Evolutionary conservation across 352 stramenopile genomes (phyloP).

Genomic region (Phytophthora pinifolia): DNA sequence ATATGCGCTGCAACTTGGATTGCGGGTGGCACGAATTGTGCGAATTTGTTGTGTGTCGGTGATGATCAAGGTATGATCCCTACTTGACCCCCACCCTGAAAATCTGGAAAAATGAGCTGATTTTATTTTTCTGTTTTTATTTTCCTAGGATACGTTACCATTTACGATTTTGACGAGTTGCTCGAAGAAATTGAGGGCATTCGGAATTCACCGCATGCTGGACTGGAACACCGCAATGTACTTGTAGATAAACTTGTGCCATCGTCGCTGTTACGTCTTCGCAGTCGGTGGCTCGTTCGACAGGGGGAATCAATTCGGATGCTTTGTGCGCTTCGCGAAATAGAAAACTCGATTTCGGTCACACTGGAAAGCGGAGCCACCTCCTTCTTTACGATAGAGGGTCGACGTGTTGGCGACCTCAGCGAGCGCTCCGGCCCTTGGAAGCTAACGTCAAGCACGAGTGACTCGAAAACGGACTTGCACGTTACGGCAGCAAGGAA

Average conservation of each 20-base stretch:
- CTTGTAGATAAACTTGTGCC: not conserved
- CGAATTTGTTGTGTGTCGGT: slow-evolving; percentile 36
- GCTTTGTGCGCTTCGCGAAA: slow-evolving; percentile 10
- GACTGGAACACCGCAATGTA: not conserved
- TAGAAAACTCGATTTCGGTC: slow-evolving; percentile 15
- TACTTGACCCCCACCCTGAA: not conserved
- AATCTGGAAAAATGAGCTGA: too few species aligned
- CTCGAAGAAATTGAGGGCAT: slow-evolving; percentile 5
- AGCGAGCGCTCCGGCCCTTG: slow-evolving; percentile 11
- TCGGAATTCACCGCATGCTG: not conserved
- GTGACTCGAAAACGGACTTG: not conserved
- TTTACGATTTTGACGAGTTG: slow-evolving; percentile 30
- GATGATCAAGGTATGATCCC: slow-evolving; percentile 38
- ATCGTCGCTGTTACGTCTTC: slow-evolving; percentile 16
- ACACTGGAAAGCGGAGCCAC: slow-evolving; percentile 32
- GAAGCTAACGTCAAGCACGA: slow-evolving; percentile 1
- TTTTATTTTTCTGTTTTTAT: too few species aligned
- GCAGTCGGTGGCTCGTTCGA: slow-evolving; percentile 33
- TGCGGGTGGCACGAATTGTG: slow-evolving; percentile 11
- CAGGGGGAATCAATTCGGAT: slow-evolving; percentile 23
- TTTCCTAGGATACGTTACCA: slow-evolving; percentile 29
- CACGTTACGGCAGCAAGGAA: slow-evolving; percentile 3
- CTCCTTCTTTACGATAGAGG: slow-evolving; percentile 39
- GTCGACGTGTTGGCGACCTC: slow-evolving; percentile 33
- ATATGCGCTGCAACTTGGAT: slow-evolving; percentile 35